A percentile compares a stretch with the other conserved stretches of the same genome.
phyloP scores from a whole-genome alignment of 2,329 filamentous ascomycete genomes.

The Pyricularia sp. region DNA sequence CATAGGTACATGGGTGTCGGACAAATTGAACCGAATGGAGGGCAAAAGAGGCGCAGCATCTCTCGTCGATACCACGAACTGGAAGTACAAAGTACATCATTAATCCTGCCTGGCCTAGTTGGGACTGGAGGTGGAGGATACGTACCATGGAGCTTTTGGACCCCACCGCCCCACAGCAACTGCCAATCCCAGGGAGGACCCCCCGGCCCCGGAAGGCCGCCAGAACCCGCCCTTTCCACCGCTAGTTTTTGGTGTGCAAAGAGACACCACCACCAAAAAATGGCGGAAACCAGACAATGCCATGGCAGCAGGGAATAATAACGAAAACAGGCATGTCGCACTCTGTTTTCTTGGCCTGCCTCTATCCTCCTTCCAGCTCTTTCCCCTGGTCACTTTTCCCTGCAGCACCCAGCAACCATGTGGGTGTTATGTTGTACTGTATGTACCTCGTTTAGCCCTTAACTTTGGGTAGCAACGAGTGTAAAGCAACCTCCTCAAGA shows the following conservation, averaged over 20 bases:
- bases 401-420: not conserved
- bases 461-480: not conserved
- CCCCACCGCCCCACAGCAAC: not conserved
- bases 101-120: not conserved
- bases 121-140: no score
- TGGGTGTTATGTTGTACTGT: not conserved
- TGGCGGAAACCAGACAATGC: not conserved
- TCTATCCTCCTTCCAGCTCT: not conserved
- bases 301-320: not conserved
- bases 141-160: not conserved
- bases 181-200: not conserved
- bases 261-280: not conserved
- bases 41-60: not conserved
- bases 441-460: not conserved
- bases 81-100: not conserved
- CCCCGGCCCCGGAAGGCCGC: not conserved
- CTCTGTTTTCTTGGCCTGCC: not conserved
- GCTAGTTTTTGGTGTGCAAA: not conserved
- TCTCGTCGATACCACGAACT: not conserved
- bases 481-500: not conserved
- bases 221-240: not conserved
- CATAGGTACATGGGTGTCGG: not conserved
- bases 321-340: not conserved
- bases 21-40: not conserved
- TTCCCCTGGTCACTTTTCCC: no score